Evolutionary conservation across 768 basidiomycete species (phyloP).

Genomic region (Rhodocollybia butyracea): DNA sequence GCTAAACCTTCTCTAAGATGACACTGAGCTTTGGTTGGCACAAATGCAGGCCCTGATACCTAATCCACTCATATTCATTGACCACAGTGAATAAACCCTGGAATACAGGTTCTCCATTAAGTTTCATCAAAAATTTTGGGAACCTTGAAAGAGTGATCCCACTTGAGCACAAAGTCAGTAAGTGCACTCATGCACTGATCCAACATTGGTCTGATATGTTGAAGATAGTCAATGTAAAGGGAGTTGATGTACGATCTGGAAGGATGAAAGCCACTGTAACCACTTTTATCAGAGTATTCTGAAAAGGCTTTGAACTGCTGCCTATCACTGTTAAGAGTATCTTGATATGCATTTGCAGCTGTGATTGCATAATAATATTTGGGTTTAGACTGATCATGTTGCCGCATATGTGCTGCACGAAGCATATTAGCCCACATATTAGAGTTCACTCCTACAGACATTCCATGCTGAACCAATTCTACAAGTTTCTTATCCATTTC

Average conservation of each 20-base stretch:
- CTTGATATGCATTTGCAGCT: no score
- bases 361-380: no score
- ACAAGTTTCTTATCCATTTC: no score
- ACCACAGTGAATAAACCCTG: constrained; percentile 12
- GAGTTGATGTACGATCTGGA: constrained; percentile 12
- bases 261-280: constrained; percentile 13
- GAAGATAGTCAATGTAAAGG: constrained; percentile 16
- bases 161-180: constrained; percentile 10
- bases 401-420: no score
- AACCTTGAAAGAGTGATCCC: constrained; percentile 15
- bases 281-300: no score
- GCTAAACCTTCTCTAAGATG: constrained; percentile 10
- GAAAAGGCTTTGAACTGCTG: no score
- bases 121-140: constrained; percentile 12
- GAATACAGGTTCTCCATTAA: constrained; percentile 10
- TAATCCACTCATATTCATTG: constrained; percentile 17
- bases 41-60: not conserved
- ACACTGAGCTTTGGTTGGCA: constrained; percentile 14
- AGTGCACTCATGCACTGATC: constrained; percentile 15
- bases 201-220: constrained; percentile 11
- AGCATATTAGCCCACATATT: no score
- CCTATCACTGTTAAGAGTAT: no score
- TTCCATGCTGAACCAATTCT: no score
- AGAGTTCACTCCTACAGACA: no score
- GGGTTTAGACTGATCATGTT: no score